These are phyloP conservation scores for Globisporangium iwayamae DNA, from an alignment of 352 stramenopile species.

Conservation along the genomic window DNA sequence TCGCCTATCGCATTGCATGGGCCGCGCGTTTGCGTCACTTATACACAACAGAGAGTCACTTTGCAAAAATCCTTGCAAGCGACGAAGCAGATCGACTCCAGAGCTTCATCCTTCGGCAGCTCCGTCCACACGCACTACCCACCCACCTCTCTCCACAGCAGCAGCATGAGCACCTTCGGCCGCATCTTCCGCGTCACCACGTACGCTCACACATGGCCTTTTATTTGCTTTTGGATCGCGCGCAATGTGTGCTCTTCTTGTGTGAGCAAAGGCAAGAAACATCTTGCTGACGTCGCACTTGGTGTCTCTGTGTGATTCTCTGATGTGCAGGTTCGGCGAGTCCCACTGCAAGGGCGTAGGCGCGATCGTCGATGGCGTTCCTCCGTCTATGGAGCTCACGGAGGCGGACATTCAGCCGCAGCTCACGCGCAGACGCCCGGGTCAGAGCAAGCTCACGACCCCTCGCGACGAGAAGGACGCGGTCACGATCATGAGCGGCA, in stretches of 20 bases:
- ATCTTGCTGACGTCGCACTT: background rate
- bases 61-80: slow-evolving; percentile 8
- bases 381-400: slow-evolving; percentile 93
- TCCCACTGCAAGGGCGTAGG: slow-evolving; percentile 98
- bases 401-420: slow-evolving; percentile 96
- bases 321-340: slow-evolving; percentile 90
- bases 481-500: slow-evolving; percentile 97
- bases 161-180: slow-evolving; percentile 91
- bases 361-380: slow-evolving; percentile 96
- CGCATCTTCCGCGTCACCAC: slow-evolving; percentile 98
- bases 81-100: background rate
- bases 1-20: background rate
- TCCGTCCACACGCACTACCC: background rate
- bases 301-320: background rate
- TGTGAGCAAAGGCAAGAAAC: background rate
- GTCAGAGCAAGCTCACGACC: slow-evolving; percentile 98
- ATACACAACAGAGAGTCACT: background rate
- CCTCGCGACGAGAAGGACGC: slow-evolving; percentile 96
- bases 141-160: background rate
- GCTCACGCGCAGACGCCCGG: slow-evolving; percentile 95
- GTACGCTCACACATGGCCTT: slow-evolving; percentile 22
- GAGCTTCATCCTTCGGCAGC: background rate
- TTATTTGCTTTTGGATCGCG: background rate
- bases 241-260: background rate
- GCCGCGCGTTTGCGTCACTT: background rate